Base-by-base conservation (phyloP, 1,284 basidiomycete species). In the Leccinum pachyderme region DNA sequence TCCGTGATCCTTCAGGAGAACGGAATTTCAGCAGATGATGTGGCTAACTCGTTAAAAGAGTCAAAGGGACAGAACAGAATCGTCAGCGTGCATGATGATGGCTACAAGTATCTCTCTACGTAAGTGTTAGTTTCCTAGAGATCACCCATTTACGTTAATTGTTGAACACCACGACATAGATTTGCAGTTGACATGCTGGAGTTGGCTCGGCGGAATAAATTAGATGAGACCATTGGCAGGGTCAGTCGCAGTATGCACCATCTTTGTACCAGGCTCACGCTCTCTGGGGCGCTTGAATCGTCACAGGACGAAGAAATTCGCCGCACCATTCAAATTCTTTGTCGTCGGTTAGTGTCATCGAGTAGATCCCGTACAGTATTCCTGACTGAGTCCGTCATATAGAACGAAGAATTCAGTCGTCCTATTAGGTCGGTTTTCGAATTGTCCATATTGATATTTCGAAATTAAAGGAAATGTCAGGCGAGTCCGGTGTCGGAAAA, bases 401-500 rank as follows among this genome's bases (percentile, higher is more conserved):
- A 52, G 51, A 24, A 47, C 33, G 15, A 52, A 52, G 45, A 52
- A 52, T 18, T 52, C 51, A 6, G 51, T 33, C 15, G 24, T 52
- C 8, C 45, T 52, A 12, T 35, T 52, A 47, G 51, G 51, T 35
- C 46, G n/a, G 43, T 37, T 9, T 18, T 18, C 18, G 18, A 5
- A 37, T 37, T 37, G 35, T 37, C n/a, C 18, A 18, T 18, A 18
- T 18, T 37, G 35, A 18, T 37, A 37, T 18, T 37, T 37, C n/a
- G 33, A 35, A 37, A 37, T n/a, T 37, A n/a, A 37, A n/a, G 2
- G 35, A 37, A 37, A 11, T 39, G 25, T 12, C 44, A 57, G 55
- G 55, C 22, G 55, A 57, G 32, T 53, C 55, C 11, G 55, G 55
- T 4, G 55, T 57, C 11, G 55, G 55, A n/a, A 57, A 57, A 41